These are phyloP conservation scores for Apiospora marii DNA, from an alignment of 2,329 filamentous ascomycete genomes.

Conservation along the genomic window DNA sequence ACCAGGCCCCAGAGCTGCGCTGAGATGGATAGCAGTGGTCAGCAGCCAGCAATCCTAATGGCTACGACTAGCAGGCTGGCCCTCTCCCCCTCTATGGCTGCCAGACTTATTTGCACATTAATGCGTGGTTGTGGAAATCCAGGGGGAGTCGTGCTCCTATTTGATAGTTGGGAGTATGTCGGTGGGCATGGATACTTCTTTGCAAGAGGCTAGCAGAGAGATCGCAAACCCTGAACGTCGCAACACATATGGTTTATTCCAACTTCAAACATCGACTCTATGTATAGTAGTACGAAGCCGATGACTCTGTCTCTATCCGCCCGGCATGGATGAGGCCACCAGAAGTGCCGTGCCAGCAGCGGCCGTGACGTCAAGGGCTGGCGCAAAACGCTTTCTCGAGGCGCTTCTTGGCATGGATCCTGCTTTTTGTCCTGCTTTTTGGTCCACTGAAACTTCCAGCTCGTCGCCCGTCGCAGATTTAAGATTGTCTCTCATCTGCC, in stretches of 20 bases:
- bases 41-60: background rate
- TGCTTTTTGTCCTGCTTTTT: background rate
- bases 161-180: background rate
- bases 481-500: conserved; percentile 20
- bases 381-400: background rate
- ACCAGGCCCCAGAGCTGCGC: background rate
- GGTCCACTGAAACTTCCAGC: conserved; percentile 7
- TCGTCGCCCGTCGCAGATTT: background rate
- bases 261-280: background rate
- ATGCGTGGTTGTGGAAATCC: background rate
- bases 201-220: background rate
- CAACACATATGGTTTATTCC: background rate
- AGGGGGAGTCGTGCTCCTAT: background rate
- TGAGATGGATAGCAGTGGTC: background rate
- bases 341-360: conserved; percentile 7
- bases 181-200: background rate
- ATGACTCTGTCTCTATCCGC: background rate
- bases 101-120: background rate
- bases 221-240: conserved; percentile 8
- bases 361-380: conserved; percentile 6
- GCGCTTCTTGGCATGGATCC: conserved; percentile 1
- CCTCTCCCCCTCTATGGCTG: background rate
- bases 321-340: conserved; percentile 7
- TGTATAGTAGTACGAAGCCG: background rate
- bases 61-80: background rate